Base-by-base conservation (phyloP, 1,284 basidiomycete genomes). In the Tremellales sp. region DNA sequence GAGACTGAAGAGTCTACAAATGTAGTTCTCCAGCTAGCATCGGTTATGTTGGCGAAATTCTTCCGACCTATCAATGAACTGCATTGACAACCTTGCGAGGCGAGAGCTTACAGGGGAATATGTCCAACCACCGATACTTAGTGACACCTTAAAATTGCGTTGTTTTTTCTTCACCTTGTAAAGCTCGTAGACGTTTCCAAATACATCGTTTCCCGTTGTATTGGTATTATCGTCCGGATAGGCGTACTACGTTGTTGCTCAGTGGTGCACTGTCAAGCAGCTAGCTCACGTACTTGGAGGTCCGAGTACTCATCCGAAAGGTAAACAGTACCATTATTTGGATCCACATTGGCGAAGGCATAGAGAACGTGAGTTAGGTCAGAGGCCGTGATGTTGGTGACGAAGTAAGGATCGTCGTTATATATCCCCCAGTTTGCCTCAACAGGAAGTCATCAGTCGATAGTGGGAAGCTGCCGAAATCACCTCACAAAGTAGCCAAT, bases 101-200 rank as follows among this genome's bases (percentile, higher is more conserved):
- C 18, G 31, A 18, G 29, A 22, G 31, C 45, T 33, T 18, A 50
- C 52, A 4, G 84, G 79, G 1, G 85, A 87, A 63, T 88, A 89
- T 0, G 85, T 85, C 86, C 86, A 90, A 3, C 87, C 85, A 27
- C 85, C 85, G 37, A 87, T 74, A 1, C 83, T 85, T n/a, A 87
- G 74, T 31, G 85, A 69, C 13, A 86, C 80, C 61, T 86, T 86
- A 42, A 87, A 63, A 60, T 84, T 81, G 34, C 78, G 80, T 54
- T 93, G 76, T 53, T 79, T 65, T 47, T 85, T 71, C 72, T 91
- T 91, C 49, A 87, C 63, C 35, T 86, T 74, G 63, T 88, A 86
- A 47, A 89, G 77, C 68, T 87, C 86, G 73, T 90, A 88, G 55
- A 92, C 73, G 70, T 84, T 86, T 4, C 88, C 88, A 57, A 87